Percentiles rank a stretch among this genome's conserved stretches.
phyloP scores from a whole-genome alignment of 345 rosid species.

The Mangifera indica region DNA sequence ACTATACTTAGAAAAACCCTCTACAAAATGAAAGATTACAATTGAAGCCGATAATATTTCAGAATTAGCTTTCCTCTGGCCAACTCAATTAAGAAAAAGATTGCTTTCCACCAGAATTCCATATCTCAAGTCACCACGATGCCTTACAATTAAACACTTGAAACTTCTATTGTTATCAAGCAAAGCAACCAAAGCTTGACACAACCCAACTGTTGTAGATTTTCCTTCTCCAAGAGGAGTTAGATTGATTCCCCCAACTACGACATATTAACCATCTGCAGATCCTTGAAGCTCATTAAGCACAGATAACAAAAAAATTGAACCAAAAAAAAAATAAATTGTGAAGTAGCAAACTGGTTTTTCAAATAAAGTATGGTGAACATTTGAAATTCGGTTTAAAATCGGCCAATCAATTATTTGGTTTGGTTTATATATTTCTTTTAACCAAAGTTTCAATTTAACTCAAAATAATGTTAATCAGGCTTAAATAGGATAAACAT shows the following conservation, averaged over 20 bases:
- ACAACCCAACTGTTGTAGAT: constrained; percentile 89
- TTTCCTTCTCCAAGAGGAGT: constrained; percentile 99
- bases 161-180: constrained; percentile 66
- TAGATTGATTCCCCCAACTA: constrained; percentile 98
- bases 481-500: too few species aligned
- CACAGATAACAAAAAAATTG: constrained; percentile 71
- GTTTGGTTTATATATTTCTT: too few species aligned
- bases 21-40: background rate
- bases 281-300: constrained; percentile 72
- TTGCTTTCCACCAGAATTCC: background rate
- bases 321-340: too few species aligned
- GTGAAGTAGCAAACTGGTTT: too few species aligned
- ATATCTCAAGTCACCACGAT: background rate
- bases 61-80: too few species aligned
- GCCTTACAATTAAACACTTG: background rate
- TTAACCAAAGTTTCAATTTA: too few species aligned
- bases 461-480: too few species aligned
- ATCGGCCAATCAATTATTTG: too few species aligned
- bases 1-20: too few species aligned
- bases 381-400: too few species aligned
- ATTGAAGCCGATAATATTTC: background rate
- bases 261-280: constrained; percentile 84
- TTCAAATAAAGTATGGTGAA: too few species aligned
- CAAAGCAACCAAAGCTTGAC: constrained; percentile 93
- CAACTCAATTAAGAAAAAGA: too few species aligned